Base-by-base conservation (phyloP, 495 filamentous ascomycete genomes). In the Articulospora tetracladia region DNA sequence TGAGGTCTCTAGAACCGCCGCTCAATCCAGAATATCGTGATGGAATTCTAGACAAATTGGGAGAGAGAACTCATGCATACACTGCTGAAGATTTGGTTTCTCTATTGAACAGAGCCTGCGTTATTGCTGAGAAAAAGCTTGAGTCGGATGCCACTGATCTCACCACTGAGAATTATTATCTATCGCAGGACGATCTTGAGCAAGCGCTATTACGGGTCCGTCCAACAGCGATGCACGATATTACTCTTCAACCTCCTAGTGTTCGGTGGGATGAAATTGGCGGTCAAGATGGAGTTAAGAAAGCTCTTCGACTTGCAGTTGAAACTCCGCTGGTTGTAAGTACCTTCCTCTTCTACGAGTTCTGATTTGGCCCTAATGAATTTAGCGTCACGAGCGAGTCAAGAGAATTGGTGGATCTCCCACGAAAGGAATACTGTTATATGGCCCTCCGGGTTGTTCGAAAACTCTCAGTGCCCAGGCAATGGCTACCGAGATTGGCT, bases 391-490 rank as follows among this genome's bases (percentile, higher is more conserved):
- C 2, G 79, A 88, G 63, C 68, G 77, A 39, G 82, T 88, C 73
- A 72, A 74, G 24, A 72, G 82, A 58, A 77, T 89, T 15, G 80
- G 83, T 22, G 76, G 83, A 12, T 82, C 85, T 11, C 85, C 90
- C 22, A 87, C 80, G 59, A 90, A 94, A 69, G 94, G 94, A 1
- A 82, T 98, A 24, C 79, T 98, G 0, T 80, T 98, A 13, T 98
- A 97, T 69, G 94, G 94, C 1, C 94, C 94, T 0, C 94, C 94
- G 0, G 94, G 94, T 19, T 98, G 94, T 69, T 96, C 92, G 47
- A 98, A 98, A 72, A 98, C 94, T 19, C 82, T 98, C 71, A 89
- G 86, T 0, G 94, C 94, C 0, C 92, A 96, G 67, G 94, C 94
- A 41, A 84, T 96, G 68, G 94, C 94, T 6, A 96, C 91, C 25